Conservation (phyloP, 108 stramenopile genomes). For the Cyclotella distinguenda region DNA sequence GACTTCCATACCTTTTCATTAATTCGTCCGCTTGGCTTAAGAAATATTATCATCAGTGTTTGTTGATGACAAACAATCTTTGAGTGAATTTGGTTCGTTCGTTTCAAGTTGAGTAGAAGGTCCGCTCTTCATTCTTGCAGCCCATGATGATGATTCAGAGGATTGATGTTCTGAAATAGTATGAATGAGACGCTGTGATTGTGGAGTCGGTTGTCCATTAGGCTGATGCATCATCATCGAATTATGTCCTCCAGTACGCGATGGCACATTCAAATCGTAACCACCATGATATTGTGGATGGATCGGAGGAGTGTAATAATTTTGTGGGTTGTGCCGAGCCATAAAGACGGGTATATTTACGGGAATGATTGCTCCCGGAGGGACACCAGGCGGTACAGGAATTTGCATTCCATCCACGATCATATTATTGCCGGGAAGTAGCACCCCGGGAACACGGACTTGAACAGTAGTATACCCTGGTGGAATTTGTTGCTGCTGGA, state of each 20-base stretch:
- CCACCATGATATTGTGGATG: slow-evolving; percentile 8
- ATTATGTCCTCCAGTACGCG: slow-evolving; percentile 1
- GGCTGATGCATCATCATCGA: slow-evolving; percentile 10
- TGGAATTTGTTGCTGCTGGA: slow-evolving; percentile 5
- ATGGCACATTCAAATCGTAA: slow-evolving; percentile 1
- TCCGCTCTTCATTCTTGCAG: background rate
- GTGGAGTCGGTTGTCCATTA: background rate
- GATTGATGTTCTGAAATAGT: background rate
- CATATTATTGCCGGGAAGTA: slow-evolving; percentile 63
- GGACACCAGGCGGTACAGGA: slow-evolving; percentile 67
- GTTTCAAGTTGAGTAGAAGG: too few relatives aligned
- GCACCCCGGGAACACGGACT: slow-evolving; percentile 59
- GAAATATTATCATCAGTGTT: too few relatives aligned
- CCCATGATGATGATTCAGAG: background rate
- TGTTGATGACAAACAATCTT: too few relatives aligned
- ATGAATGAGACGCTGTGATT: background rate
- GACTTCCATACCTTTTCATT: too few relatives aligned
- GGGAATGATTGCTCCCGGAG: slow-evolving; percentile 66
- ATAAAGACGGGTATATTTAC: slow-evolving; percentile 60
- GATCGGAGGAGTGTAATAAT: slow-evolving; percentile 15
- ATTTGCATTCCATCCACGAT: slow-evolving; percentile 57
- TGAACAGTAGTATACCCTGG: slow-evolving; percentile 54
- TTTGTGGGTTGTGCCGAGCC: slow-evolving; percentile 6
- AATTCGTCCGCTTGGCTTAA: too few relatives aligned
- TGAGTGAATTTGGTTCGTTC: too few relatives aligned